A percentile compares a stretch with the other conserved stretches of the same genome.
Conservation (phyloP, 139 green algal genomes). For the Zygnema cylindricum region DNA sequence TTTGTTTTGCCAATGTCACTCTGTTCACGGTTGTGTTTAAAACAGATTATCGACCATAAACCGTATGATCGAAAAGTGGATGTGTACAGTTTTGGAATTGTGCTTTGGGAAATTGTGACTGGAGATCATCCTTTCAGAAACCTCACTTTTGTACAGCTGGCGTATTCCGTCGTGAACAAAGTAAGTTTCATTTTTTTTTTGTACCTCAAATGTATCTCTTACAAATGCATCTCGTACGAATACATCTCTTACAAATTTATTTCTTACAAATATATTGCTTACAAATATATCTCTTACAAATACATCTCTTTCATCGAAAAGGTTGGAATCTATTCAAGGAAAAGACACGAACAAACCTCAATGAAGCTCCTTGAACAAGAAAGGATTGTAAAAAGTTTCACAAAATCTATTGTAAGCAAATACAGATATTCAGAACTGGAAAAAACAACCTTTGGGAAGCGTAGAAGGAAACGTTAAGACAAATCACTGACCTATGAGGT, state of each 20-base stretch:
- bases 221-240: not conserved
- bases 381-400: too few relatives aligned
- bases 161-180: constrained; percentile 78
- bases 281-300: not conserved
- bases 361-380: too few relatives aligned
- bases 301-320: not conserved
- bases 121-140: constrained; percentile 85
- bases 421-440: too few relatives aligned
- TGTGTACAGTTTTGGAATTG: constrained; percentile 89
- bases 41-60: constrained; percentile 41
- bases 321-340: not conserved
- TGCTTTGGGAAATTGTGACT: constrained; percentile 88
- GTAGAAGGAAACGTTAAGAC: too few relatives aligned
- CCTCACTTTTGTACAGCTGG: constrained; percentile 82
- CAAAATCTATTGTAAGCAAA: too few relatives aligned
- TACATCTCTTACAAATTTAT: not conserved
- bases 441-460: not conserved
- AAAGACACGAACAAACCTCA: too few relatives aligned
- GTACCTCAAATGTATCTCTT: not conserved
- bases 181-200: constrained; percentile 5
- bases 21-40: too few relatives aligned
- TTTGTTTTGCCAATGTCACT: too few relatives aligned
- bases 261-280: not conserved
- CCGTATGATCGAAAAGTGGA: constrained; percentile 73
- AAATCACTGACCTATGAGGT: too few relatives aligned